Percentiles rank a stretch among this genome's conserved stretches.
Conservation (phyloP, 2,329 filamentous ascomycete species). For the Didymella pinodella region DNA sequence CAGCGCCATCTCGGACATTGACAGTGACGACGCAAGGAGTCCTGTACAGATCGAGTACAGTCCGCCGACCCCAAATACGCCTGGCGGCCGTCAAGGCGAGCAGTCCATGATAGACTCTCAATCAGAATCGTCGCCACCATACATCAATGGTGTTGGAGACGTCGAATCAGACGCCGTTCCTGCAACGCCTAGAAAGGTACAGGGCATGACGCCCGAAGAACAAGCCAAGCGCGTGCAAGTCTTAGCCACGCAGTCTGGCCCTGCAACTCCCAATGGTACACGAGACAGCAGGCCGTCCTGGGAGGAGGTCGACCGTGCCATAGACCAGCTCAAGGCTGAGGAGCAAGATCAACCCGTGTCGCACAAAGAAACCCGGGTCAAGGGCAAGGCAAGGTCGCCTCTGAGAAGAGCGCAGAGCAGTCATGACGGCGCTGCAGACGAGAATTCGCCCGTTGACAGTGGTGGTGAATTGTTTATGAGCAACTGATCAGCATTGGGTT, state of each 20-base stretch:
- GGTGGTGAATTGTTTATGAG: conserved; percentile 22
- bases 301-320: conserved; percentile 49
- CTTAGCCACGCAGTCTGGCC: conserved; percentile 53
- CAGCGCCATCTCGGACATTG: conserved; percentile 38
- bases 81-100: conserved; percentile 6
- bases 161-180: conserved; percentile 17
- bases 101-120: conserved; percentile 10
- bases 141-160: conserved; percentile 27
- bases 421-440: conserved; percentile 28
- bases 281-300: conserved; percentile 49
- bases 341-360: conserved; percentile 28
- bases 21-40: conserved; percentile 46
- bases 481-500: conserved; percentile 8
- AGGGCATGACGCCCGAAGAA: conserved; percentile 29
- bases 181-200: conserved; percentile 16
- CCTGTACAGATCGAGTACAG: conserved; percentile 42
- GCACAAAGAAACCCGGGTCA: conserved; percentile 18
- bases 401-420: conserved; percentile 45
- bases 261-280: conserved; percentile 54
- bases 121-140: conserved; percentile 18
- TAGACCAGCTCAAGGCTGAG: conserved; percentile 44
- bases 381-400: conserved; percentile 39
- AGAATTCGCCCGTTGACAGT: conserved; percentile 25
- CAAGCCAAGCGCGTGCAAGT: conserved; percentile 41
- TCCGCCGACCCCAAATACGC: conserved; percentile 46